Base-by-base conservation (phyloP, 2,329 filamentous ascomycete genomes). In the Monilinia fructicola region DNA sequence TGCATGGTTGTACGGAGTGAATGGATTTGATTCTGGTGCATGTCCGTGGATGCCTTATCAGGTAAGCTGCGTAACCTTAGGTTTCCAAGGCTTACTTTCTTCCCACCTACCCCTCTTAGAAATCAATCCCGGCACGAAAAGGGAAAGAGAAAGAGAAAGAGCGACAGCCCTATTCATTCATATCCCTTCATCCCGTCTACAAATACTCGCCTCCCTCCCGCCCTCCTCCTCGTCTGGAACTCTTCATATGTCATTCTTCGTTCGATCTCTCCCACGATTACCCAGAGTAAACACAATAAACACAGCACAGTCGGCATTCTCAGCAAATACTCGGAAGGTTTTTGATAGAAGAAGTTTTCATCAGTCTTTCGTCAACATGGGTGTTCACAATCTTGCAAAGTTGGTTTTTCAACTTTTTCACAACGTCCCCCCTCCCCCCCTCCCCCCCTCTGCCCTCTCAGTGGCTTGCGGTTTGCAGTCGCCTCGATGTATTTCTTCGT, bases 381-480 rank as follows among this genome's bases (percentile, higher is more conserved):
- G 76, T 71, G 82, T 85, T 67, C 79, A 81, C 72, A 76, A 81
- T 66, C 73, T 82, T 60, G 71, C 74, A 63, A 78, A 68, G 80
- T 81, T 71, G 73, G 77, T 71, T 28, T 23, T 3, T 31, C n/a
- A n/a, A n/a, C n/a, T 48, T 55, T 31, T 28, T 23, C 5, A 7
- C 5, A 35, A 35, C 38, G 3, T 21, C 1, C 11, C 11, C 9
- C 38, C 38, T 10, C 38, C 10, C 10, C 35, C 5, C 35, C 35
- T 18, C 1, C 38, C 38, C 38, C 38, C 38, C 11, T 9, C 11
- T 9, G 10, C 11, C 38, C 38, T 1, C 6, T 35, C 31, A 7
- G 31, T 35, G 31, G 38, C 12, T 40, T 40, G 38, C 38, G 38
- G 3, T 40, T 40, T 40, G 11, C 38, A 40, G 31, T 35, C 31